phyloP scores from a whole-genome alignment of 352 stramenopile species.

The Globisporangium iwayamae region DNA sequence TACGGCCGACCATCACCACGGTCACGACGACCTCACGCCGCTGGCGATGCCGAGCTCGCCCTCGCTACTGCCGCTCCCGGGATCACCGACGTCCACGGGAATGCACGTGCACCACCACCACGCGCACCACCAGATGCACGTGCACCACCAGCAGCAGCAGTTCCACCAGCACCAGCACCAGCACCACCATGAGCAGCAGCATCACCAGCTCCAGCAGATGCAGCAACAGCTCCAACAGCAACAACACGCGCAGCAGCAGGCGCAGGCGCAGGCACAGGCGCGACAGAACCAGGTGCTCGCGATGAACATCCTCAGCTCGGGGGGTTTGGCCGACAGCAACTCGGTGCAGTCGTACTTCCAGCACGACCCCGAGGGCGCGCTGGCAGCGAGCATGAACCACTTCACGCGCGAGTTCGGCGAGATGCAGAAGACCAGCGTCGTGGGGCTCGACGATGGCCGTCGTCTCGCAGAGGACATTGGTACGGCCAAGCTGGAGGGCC shows the following conservation, averaged over 20 bases:
- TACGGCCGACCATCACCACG: constrained; percentile 7
- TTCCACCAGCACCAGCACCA: constrained; percentile 11
- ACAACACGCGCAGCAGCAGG: constrained; percentile 4
- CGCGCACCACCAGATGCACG: constrained; percentile 7
- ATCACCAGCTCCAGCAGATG: background rate
- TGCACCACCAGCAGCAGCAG: background rate
- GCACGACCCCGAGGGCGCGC: constrained; percentile 19
- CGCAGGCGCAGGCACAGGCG: constrained; percentile 10
- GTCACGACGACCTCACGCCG: constrained; percentile 23
- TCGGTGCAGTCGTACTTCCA: constrained; percentile 43
- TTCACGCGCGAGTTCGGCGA: constrained; percentile 36
- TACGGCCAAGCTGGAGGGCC: constrained; percentile 20
- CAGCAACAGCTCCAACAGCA: constrained; percentile 7
- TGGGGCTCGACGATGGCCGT: constrained; percentile 39
- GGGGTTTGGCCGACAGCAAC: constrained; percentile 9
- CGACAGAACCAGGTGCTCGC: constrained; percentile 15
- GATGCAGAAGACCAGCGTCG: constrained; percentile 37
- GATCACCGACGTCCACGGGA: constrained; percentile 26
- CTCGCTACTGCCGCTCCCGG: constrained; percentile 37
- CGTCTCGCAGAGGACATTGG: constrained; percentile 18
- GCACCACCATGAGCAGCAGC: constrained; percentile 1
- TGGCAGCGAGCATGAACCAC: constrained; percentile 9
- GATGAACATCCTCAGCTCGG: constrained; percentile 14
- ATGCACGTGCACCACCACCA: constrained; percentile 15
- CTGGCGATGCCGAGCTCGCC: constrained; percentile 45